Conservation (phyloP, 2,329 filamentous ascomycete genomes). For the Ophiostoma sp. region DNA sequence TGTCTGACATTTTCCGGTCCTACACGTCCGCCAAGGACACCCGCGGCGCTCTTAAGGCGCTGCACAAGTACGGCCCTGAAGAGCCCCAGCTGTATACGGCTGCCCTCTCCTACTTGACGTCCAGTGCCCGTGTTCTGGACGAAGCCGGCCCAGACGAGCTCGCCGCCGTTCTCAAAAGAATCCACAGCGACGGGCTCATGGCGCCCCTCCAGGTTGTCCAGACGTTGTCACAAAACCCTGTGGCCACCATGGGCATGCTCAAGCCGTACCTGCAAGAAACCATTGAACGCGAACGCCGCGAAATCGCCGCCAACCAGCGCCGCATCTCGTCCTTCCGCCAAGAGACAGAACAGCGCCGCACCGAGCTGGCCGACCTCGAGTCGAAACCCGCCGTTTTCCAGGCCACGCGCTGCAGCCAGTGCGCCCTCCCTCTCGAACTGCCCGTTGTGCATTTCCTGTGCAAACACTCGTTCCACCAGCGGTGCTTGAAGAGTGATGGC, state of each 20-base stretch:
- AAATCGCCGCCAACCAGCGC: constrained; percentile 77
- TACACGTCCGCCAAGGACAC: constrained; percentile 94
- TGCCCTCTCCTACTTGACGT: constrained; percentile 90
- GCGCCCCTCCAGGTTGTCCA: constrained; percentile 96
- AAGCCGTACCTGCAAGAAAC: constrained; percentile 89
- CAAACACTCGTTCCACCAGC: constrained; percentile 94
- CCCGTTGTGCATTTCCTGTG: constrained; percentile 95
- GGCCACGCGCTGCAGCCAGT: constrained; percentile 82
- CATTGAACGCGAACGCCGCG: constrained; percentile 82
- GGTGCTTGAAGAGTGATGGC: constrained; percentile 64
- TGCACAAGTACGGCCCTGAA: constrained; percentile 86
- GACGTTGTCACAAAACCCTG: constrained; percentile 66
- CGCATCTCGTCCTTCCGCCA: constrained; percentile 80
- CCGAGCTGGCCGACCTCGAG: constrained; percentile 74
- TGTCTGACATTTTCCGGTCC: constrained; percentile 94
- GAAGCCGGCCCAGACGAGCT: constrained; percentile 85
- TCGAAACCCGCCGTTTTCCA: constrained; percentile 87
- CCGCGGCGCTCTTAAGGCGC: constrained; percentile 80
- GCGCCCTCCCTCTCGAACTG: constrained; percentile 74
- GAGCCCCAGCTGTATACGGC: constrained; percentile 92
- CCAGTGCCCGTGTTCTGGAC: constrained; percentile 73
- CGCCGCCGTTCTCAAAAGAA: constrained; percentile 75
- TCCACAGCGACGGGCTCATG: constrained; percentile 89
- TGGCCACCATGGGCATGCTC: constrained; percentile 96
- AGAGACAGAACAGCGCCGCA: constrained; percentile 77